These are phyloP conservation scores for Phlyctochytrium arcticum DNA, from an alignment of 192 early-diverging fungal species.

Conservation along the genomic window DNA sequence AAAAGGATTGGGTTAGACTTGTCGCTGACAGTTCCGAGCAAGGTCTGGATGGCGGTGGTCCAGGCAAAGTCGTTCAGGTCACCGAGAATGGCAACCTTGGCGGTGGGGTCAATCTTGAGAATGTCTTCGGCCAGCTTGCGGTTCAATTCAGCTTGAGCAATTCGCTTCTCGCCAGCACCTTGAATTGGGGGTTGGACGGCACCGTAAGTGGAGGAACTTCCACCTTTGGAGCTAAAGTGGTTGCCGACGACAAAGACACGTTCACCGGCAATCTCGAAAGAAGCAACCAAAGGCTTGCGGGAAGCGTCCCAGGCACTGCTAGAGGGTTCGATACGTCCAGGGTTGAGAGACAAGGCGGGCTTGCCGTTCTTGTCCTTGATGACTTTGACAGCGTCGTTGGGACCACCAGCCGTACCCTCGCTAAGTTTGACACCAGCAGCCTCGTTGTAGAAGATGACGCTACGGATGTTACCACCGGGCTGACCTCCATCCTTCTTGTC, in stretches of 20 bases:
- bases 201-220: background rate
- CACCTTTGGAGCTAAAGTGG: slow-evolving; percentile 4
- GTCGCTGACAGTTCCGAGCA: background rate
- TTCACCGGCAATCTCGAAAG: background rate
- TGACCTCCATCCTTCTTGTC: slow-evolving; percentile 3
- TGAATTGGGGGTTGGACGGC: slow-evolving; percentile 2
- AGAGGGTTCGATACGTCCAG: slow-evolving; percentile 9
- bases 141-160: slow-evolving; percentile 8
- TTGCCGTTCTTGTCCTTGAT: background rate
- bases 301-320: background rate
- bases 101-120: background rate
- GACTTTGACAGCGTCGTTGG: background rate
- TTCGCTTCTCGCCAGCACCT: background rate
- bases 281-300: slow-evolving; percentile 5
- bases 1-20: background rate
- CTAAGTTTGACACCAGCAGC: slow-evolving; percentile 9
- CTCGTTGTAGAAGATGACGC: slow-evolving; percentile 11
- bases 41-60: slow-evolving; percentile 1
- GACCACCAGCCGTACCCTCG: background rate
- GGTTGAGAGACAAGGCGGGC: slow-evolving; percentile 7
- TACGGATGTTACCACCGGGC: slow-evolving; percentile 15
- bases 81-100: slow-evolving; percentile 12
- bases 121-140: background rate
- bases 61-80: slow-evolving; percentile 21
- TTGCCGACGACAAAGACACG: slow-evolving; percentile 17